A percentile compares a stretch with the other conserved stretches of the same genome.
Evolutionary conservation across 1,284 basidiomycete genomes (phyloP).

Genomic region (Fistulina hepatica): DNA sequence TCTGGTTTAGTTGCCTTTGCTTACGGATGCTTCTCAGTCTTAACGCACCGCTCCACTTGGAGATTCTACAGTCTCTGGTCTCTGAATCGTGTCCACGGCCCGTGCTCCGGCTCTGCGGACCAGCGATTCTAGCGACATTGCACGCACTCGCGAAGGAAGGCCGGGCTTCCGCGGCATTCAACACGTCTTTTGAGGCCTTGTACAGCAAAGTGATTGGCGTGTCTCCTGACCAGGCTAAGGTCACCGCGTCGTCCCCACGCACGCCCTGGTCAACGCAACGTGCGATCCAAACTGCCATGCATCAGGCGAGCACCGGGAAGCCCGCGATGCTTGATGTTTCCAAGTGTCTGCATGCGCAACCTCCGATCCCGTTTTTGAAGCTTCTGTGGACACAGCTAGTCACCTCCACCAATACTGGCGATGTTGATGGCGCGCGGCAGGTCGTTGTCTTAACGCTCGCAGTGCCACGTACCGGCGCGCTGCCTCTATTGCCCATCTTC

Average conservation of each 20-base stretch:
- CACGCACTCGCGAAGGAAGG: conserved; percentile 26
- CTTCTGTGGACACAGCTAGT: conserved; percentile 53
- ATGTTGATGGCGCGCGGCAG: conserved; percentile 47
- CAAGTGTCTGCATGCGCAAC: conserved; percentile 43
- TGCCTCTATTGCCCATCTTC: conserved; percentile 64
- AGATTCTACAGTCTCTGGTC: too few species aligned
- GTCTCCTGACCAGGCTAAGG: conserved; percentile 3
- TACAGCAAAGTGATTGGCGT: conserved; percentile 1
- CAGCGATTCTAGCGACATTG: conserved; percentile 43
- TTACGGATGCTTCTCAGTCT: too few species aligned
- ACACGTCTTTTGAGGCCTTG: conserved; percentile 11
- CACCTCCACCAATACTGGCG: conserved; percentile 37
- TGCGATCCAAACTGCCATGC: conserved; percentile 44
- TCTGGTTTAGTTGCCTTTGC: too few species aligned
- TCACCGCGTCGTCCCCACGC: conserved; percentile 15
- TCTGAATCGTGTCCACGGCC: conserved; percentile 53
- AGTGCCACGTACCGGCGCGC: conserved; percentile 36
- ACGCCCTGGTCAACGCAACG: conserved; percentile 34
- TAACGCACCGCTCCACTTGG: too few species aligned
- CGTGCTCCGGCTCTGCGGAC: conserved; percentile 53
- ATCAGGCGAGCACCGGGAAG: conserved; percentile 44
- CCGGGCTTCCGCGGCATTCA: conserved; percentile 14
- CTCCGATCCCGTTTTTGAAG: conserved; percentile 49
- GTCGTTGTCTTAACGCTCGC: conserved; percentile 56
- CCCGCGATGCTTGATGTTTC: conserved; percentile 52